Base-by-base conservation (phyloP, 2,329 filamentous ascomycete genomes). In the Pseudogymnoascus sp. region DNA sequence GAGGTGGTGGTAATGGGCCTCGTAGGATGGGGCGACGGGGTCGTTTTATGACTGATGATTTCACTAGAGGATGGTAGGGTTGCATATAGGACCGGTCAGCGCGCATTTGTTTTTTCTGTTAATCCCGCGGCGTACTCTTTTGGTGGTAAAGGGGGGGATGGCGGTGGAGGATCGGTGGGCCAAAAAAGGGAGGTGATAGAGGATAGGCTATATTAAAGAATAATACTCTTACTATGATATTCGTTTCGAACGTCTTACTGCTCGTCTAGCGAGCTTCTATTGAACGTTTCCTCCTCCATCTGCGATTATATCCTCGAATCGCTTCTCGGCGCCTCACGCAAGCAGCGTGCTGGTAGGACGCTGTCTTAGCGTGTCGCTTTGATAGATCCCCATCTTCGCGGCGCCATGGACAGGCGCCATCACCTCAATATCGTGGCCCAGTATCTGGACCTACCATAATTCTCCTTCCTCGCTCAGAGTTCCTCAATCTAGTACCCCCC, bases 71-170 rank as follows among this genome's bases (percentile, higher is more conserved):
- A 31, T 54, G 48, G 48, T 54, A 54, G 48, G 48, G 48, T 54
- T 54, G 48, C 48, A 54, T 54, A 54, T 31, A 54, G 48, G 48
- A 19, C 48, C 48, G 48, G 48, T 54, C 48, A 54, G 48, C 48
- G 48, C 48, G 48, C 48, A 54, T 19, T 54, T 54, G 25, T 7
- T 54, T 54, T 54, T 54, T 6, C 25, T 54, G 45, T 51, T 51
- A 51, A 51, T 51, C 14, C 45, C 45, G 45, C n/a, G 48, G 48
- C 25, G 48, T 54, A 19, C 48, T 54, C 25, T 51, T 48, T 48
- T 54, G 25, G 48, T 31, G 45, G 23, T 28, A 51, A 54, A 54
- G 8, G 23, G 48, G 48, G 13, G 14, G 39, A 16, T 54, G 23
- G 25, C 14, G 14, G 48, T 31, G n/a, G 48, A 28, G 23, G 45